Evolutionary conservation across 1,284 basidiomycete species (phyloP).

Genomic region (Heterobasidion occidentale): DNA sequence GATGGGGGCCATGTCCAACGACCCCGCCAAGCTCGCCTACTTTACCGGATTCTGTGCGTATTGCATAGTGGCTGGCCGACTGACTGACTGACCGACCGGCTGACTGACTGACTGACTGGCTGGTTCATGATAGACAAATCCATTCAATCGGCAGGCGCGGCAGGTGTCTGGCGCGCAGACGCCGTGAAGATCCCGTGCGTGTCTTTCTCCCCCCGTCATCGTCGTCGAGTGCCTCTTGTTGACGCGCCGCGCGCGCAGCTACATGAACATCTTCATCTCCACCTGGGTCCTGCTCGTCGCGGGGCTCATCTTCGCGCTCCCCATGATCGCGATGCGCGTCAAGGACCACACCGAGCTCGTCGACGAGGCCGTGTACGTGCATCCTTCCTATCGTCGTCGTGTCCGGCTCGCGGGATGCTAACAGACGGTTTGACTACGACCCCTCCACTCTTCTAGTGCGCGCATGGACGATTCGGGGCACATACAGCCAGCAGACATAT

Average conservation of each 20-base stretch:
- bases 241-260: conserved; percentile 16
- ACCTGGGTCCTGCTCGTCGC: conserved; percentile 35
- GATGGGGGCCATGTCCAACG: conserved; percentile 41
- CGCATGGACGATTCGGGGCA: conserved; percentile 9
- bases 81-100: background rate
- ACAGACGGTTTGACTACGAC: too few relatives aligned
- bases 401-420: too few relatives aligned
- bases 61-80: background rate
- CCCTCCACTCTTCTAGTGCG: conserved; percentile 1
- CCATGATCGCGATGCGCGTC: conserved; percentile 38
- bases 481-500: conserved; percentile 1
- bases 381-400: background rate
- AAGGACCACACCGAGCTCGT: conserved; percentile 24
- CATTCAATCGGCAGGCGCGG: conserved; percentile 35
- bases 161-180: conserved; percentile 35
- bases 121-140: conserved; percentile 27
- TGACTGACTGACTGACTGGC: background rate
- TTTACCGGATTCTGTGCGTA: conserved; percentile 38
- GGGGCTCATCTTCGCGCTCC: conserved; percentile 33
- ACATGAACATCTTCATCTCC: conserved; percentile 35
- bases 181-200: conserved; percentile 29
- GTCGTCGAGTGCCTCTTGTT: background rate
- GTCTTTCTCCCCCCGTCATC: background rate
- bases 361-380: conserved; percentile 17
- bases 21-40: conserved; percentile 37